Percentiles rank a stretch among this genome's conserved stretches.
These are phyloP conservation scores for Monosporozyma yasuniensis DNA, from an alignment of 805 yeast genomes.

Conservation along the genomic window DNA sequence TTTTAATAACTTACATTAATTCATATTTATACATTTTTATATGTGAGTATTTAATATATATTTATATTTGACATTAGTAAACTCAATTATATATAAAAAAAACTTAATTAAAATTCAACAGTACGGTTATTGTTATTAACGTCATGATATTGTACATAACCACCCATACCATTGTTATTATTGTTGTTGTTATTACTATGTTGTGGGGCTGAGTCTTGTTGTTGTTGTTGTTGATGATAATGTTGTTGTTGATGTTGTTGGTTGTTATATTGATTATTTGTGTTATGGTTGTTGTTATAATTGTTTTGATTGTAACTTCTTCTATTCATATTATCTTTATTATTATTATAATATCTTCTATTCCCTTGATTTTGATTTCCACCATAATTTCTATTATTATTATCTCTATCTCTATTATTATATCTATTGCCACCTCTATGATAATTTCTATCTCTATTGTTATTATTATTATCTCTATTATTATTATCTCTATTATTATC, in stretches of 20 bases:
- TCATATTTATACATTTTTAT: constrained; percentile 1
- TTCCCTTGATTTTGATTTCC: constrained; percentile 9
- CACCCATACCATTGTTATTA: constrained; percentile 23
- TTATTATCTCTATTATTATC: constrained; percentile 27
- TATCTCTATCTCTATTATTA: constrained; percentile 20
- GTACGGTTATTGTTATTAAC: constrained; percentile 2
- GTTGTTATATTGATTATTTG: constrained; percentile 14
- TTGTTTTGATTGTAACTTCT: constrained; percentile 8
- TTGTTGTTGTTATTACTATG: constrained; percentile 3
- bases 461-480: constrained; percentile 25
- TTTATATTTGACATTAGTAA: not conserved
- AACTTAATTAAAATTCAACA: not conserved
- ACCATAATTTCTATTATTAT: constrained; percentile 23
- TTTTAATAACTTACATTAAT: not conserved
- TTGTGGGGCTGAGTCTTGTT: constrained; percentile 6
- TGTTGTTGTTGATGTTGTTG: constrained; percentile 8
- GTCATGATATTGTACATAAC: constrained; percentile 26
- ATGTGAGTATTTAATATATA: not conserved
- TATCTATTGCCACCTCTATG: constrained; percentile 19
- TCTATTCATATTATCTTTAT: constrained; percentile 1
- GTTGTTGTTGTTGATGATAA: constrained; percentile 5
- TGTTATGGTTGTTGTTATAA: constrained; percentile 16
- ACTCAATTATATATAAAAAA: too few species aligned
- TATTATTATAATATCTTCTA: constrained; percentile 6
- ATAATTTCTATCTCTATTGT: constrained; percentile 28